Conservation (phyloP, 177 flowering plant species). For the Tripterygium wilfordii region DNA sequence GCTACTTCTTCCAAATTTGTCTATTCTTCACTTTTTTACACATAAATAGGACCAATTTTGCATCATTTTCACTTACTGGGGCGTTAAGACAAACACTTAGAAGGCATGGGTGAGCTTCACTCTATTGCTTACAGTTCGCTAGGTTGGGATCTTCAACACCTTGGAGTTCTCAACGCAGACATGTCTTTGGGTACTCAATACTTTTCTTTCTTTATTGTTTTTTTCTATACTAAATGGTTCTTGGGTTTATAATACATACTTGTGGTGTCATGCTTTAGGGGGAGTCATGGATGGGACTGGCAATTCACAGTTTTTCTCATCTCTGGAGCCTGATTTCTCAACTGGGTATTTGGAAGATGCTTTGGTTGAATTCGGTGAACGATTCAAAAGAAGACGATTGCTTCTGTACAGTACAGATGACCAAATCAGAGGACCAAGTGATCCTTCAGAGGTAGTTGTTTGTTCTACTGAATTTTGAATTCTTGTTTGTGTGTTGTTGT, state of each 20-base stretch:
- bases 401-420: constrained; percentile 19
- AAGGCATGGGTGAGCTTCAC: constrained; percentile 24
- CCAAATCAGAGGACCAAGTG: constrained; percentile 4
- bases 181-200: constrained; percentile 34
- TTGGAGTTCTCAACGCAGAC: constrained; percentile 60
- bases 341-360: constrained; percentile 83
- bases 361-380: constrained; percentile 45
- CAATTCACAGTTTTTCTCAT: constrained; percentile 17
- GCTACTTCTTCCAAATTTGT: constrained; percentile 12
- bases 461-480: not conserved
- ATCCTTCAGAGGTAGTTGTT: constrained; percentile 18
- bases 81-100: too few relatives aligned
- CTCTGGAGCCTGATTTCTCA: constrained; percentile 32
- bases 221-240: not conserved
- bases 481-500: not conserved
- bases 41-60: constrained; percentile 17
- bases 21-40: constrained; percentile 5
- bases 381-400: constrained; percentile 50
- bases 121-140: constrained; percentile 35
- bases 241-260: not conserved
- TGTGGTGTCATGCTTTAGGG: not conserved
- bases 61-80: not conserved
- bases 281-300: constrained; percentile 31
- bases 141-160: constrained; percentile 43
- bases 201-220: constrained; percentile 12